Conservation (phyloP, 2,329 filamentous ascomycete species). For the Ophiostoma quercus region DNA sequence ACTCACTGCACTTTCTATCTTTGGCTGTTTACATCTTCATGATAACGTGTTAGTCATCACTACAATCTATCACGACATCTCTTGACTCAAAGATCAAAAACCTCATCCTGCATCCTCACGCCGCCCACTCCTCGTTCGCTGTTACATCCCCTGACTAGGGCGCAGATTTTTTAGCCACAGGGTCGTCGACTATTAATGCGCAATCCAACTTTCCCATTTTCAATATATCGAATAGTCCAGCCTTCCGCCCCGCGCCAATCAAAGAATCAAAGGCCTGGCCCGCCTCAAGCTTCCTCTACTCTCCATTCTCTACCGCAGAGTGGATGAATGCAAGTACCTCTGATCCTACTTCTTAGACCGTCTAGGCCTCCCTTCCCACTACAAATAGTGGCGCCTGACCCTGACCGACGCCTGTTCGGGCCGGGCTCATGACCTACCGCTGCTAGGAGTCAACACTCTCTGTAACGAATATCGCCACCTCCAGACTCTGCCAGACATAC, state of each 20-base stretch:
- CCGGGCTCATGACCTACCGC: not conserved
- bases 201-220: not conserved
- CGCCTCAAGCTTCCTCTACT: not conserved
- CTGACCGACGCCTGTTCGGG: constrained; percentile 7
- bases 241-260: constrained; percentile 8
- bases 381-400: not conserved
- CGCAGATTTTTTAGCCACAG: not conserved
- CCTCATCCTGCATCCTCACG: not conserved
- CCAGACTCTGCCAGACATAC: not conserved
- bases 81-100: not conserved
- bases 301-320: too few species aligned
- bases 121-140: not conserved
- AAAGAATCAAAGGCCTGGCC: not conserved
- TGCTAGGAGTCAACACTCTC: too few species aligned
- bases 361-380: not conserved
- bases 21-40: not conserved
- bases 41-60: not conserved
- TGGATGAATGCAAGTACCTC: too few species aligned
- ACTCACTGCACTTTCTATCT: not conserved
- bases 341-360: not conserved
- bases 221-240: constrained; percentile 1
- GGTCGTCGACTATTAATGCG: not conserved
- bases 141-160: not conserved
- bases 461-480: not conserved
- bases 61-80: not conserved